Evolutionary conservation across 2,329 filamentous ascomycete genomes (phyloP).

Genomic region (Ustilaginoidea virens): DNA sequence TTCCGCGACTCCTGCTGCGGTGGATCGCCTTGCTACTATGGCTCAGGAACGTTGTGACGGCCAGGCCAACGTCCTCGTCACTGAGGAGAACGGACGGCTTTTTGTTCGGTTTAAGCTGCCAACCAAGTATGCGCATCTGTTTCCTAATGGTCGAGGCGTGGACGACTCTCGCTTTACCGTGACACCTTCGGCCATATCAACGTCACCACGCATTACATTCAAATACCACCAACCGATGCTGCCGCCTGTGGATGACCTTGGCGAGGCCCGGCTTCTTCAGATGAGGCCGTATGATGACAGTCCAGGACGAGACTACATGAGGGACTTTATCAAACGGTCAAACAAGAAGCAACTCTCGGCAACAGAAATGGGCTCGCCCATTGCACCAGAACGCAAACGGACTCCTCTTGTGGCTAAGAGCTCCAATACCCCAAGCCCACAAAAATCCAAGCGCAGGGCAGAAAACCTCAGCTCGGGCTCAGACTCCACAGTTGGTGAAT

Average conservation of each 20-base stretch:
- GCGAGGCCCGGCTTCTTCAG: not conserved
- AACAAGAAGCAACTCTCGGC: conserved; percentile 13
- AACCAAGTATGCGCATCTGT: conserved; percentile 13
- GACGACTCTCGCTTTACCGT: conserved; percentile 12
- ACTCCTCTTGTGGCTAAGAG: conserved; percentile 18
- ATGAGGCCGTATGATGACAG: conserved; percentile 13
- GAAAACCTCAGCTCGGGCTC: conserved; percentile 9
- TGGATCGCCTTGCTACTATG: conserved; percentile 14
- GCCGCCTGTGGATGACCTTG: no score
- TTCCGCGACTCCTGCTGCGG: conserved; percentile 3
- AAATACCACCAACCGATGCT: conserved; percentile 1
- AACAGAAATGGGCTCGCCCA: conserved; percentile 16
- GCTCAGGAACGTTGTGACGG: conserved; percentile 12
- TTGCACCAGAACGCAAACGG: conserved; percentile 12
- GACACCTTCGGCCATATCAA: conserved; percentile 10
- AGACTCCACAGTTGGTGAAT: conserved; percentile 10
- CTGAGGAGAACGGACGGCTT: conserved; percentile 14
- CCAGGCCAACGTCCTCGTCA: conserved; percentile 16
- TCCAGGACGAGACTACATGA: conserved; percentile 19
- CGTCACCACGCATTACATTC: conserved; percentile 10
- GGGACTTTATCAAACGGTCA: conserved; percentile 20
- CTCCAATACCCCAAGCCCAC: conserved; percentile 19
- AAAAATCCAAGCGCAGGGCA: conserved; percentile 17
- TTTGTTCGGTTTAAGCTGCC: conserved; percentile 24
- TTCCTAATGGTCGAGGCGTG: conserved; percentile 14